These are phyloP conservation scores for Cystobasidium slooffiae DNA, from an alignment of 1,284 basidiomycete species.

Conservation along the genomic window DNA sequence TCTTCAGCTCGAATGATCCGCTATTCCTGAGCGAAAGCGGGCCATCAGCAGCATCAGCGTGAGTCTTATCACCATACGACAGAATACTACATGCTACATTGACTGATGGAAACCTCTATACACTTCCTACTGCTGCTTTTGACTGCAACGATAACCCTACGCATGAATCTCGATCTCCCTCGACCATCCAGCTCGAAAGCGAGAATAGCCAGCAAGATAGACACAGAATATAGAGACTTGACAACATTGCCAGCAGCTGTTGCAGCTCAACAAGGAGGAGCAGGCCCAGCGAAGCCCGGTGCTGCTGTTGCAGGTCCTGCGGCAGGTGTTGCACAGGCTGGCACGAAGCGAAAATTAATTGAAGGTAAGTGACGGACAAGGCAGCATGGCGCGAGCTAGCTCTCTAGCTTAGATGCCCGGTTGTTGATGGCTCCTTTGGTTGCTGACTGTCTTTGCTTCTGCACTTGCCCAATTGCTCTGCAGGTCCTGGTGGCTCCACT, in stretches of 20 bases:
- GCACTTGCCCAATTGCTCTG: not conserved
- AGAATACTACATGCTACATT: not conserved
- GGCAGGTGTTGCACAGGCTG: not conserved
- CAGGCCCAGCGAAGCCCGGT: conserved; percentile 19
- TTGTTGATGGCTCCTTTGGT: not conserved
- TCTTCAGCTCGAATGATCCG: conserved; percentile 40
- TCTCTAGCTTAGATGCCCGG: no score
- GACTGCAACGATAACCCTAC: not conserved
- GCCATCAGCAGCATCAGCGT: conserved; percentile 30
- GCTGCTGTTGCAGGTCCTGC: conserved; percentile 15
- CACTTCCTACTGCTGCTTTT: not conserved
- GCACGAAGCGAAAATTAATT: conserved; percentile 42
- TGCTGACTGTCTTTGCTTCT: not conserved
- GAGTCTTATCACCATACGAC: not conserved
- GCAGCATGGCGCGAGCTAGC: not conserved
- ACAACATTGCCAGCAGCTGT: conserved; percentile 39
- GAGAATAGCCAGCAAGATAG: conserved; percentile 40
- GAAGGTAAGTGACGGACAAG: conserved; percentile 20
- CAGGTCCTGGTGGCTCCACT: conserved; percentile 37
- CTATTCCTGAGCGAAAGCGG: conserved; percentile 40
- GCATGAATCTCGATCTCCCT: conserved; percentile 7
- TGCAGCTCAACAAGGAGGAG: conserved; percentile 30
- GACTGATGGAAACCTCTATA: not conserved
- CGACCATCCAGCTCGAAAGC: conserved; percentile 30
- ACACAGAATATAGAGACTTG: conserved; percentile 41